Base-by-base conservation (phyloP, 2,329 filamentous ascomycete genomes). In the Talaromyces verruculosus region DNA sequence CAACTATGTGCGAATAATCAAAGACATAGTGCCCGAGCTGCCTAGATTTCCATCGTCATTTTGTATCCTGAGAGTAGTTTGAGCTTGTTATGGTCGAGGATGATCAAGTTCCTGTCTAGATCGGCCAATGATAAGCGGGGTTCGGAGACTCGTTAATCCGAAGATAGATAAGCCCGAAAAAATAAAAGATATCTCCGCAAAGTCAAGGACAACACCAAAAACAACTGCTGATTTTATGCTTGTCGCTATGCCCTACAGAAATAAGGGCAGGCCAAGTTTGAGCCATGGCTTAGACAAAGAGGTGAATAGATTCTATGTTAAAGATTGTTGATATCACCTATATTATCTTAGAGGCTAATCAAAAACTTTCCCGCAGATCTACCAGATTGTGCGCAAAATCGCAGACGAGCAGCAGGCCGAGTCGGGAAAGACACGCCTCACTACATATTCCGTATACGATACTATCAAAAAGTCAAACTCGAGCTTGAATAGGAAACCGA, bases 381-480 rank as follows among this genome's bases (percentile, higher is more conserved):
- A 94, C 75, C 89, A 91, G 73, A 85, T 95, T 43, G 85, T 96
- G 43, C 87, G 87, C 69, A 95, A 92, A 76, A 83, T 94, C 63
- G 85, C 91, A 64, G 89, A 92, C 67, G 86, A 89, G 61, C 85
- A 86, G 58, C 77, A 84, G 69, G 77, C 79, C n/a, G 83, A 83
- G 58, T 82, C 81, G 64, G 77, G 76, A 19, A 74, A 75, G 19
- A 79, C 82, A 7, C 83, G 81, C 63, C 79, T 91, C 6, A 88
- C 86, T 1, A 81, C 89, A 3, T 78, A 84, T 2, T 78, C 81
- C 1, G 85, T 96, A 1, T 97, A 95, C 75, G 89, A 93, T 45
- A 87, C 86, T 66, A 92, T 98, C 68, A 91, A 93, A 71, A 81
- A 83, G 61, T 97, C 93, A 15, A 97, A 97, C 76, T 96, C 93